Conservation (phyloP, 2,329 filamentous ascomycete genomes). For the Botryosphaeria dothidea region DNA sequence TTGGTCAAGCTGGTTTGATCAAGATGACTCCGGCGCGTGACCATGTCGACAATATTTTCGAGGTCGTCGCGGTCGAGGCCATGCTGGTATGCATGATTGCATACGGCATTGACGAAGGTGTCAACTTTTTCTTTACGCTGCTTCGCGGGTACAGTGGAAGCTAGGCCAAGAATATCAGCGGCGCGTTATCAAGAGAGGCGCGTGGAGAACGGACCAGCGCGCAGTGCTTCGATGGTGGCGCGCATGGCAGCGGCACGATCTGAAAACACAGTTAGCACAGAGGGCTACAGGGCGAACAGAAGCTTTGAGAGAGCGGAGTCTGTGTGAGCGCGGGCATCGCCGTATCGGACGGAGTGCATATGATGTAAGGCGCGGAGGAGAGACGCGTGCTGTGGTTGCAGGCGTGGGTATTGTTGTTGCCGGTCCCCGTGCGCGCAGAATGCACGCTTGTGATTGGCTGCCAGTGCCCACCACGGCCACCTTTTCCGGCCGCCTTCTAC, state of each 20-base stretch:
- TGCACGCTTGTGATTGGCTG: too few relatives aligned
- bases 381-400: too few relatives aligned
- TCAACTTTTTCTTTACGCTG: conserved; percentile 65
- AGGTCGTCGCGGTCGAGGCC: conserved; percentile 66
- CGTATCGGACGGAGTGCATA: background rate
- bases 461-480: too few relatives aligned
- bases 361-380: background rate
- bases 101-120: conserved; percentile 63
- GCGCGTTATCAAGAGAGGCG: conserved; percentile 15
- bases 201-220: conserved; percentile 32
- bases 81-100: conserved; percentile 64
- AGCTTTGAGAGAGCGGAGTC: conserved; percentile 6
- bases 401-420: too few relatives aligned
- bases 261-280: conserved; percentile 9
- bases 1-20: conserved; percentile 73
- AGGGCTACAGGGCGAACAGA: conserved; percentile 22
- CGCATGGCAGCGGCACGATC: conserved; percentile 12
- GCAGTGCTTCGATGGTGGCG: conserved; percentile 38
- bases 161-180: conserved; percentile 33
- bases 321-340: conserved; percentile 10
- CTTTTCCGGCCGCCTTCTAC: too few relatives aligned
- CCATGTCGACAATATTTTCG: conserved; percentile 63
- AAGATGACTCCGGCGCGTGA: conserved; percentile 67
- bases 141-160: conserved; percentile 57
- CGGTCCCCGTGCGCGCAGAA: too few relatives aligned